A percentile compares a stretch with the other conserved stretches of the same genome.
Conservation (phyloP, 495 filamentous ascomycete species). For the Annulohypoxylon maeteangense region DNA sequence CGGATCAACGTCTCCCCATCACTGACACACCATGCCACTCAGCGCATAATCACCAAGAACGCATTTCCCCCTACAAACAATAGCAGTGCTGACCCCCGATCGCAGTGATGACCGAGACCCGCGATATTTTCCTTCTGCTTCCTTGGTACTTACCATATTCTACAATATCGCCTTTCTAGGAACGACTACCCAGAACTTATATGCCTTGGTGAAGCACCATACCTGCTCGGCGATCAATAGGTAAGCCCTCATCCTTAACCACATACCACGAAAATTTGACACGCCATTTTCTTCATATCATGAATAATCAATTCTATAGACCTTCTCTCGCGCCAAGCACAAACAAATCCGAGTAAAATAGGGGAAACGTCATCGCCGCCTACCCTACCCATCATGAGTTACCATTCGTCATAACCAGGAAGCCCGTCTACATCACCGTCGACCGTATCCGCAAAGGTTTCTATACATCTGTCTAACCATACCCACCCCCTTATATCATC, state of each 20-base stretch:
- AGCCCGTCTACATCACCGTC: not conserved
- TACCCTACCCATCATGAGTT: not conserved
- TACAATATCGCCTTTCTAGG: not conserved
- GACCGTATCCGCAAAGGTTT: conserved; percentile 8
- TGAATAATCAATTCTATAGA: not conserved
- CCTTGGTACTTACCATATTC: not conserved
- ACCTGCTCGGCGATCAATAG: not conserved
- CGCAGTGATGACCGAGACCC: not conserved
- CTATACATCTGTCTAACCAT: conserved; percentile 17
- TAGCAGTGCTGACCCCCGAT: not conserved
- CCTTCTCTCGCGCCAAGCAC: not conserved
- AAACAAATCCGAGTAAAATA: not conserved
- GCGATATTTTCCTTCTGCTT: not conserved
- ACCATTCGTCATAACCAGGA: conserved; percentile 4
- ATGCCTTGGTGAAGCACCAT: not conserved
- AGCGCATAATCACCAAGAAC: too few species aligned
- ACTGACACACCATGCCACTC: too few species aligned
- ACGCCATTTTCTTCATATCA: too few species aligned
- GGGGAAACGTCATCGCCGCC: not conserved
- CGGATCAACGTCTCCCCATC: too few species aligned
- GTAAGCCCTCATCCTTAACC: too few species aligned
- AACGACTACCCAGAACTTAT: not conserved
- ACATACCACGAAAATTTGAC: too few species aligned
- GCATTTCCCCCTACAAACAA: not conserved
- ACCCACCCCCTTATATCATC: not conserved